Base-by-base conservation (phyloP, 345 rosid species). In the Lumnitzera littorea region DNA sequence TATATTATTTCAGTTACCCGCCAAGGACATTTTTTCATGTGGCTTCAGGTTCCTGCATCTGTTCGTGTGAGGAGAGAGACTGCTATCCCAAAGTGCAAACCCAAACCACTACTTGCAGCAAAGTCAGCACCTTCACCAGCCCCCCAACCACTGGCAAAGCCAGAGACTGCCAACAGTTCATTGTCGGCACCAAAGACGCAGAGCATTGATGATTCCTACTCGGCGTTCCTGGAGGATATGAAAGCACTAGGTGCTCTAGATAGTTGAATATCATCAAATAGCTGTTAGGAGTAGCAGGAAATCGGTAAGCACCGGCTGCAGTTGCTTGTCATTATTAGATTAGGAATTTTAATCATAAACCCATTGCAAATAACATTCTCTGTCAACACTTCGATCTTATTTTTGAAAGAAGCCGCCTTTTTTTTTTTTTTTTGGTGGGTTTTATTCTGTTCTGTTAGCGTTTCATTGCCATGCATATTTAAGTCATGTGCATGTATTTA, bases 191-290 rank as follows among this genome's bases (percentile, higher is more conserved):
- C 89, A 13, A 94, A 83, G 78, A 51, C 79, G 50, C 80, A 68
- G 72, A 88, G 96, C 76, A 84, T 90, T 48, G 97, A 94, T 61
- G 97, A 94, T 69, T 88, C 97, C 0, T 94, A 94, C 65, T 62
- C 51, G 25, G 92, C 97, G 56, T 94, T 90, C 77, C 68, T 94
- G 62, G 99, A 90, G 62, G 99, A 94, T 80, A 94, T 94, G 99
- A 90, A 94, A 77, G 97, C 97, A 25, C 95, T 94, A 6, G 99
- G 99, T 46, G 99, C 97, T 0, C 95, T 94, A 60, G 99, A 94
- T 67, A 63, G 86, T 60, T 94, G 76, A 83, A 56, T 36, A 9
- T 36, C 43, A 9, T 5, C 43, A 9, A 20, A 9, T 36, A 36
- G 43, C 43, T 36, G 43, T 36, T 7, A 36, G 7, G 43, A 7